phyloP scores from a whole-genome alignment of 768 basidiomycete species.

The Auricularia heimuer region DNA sequence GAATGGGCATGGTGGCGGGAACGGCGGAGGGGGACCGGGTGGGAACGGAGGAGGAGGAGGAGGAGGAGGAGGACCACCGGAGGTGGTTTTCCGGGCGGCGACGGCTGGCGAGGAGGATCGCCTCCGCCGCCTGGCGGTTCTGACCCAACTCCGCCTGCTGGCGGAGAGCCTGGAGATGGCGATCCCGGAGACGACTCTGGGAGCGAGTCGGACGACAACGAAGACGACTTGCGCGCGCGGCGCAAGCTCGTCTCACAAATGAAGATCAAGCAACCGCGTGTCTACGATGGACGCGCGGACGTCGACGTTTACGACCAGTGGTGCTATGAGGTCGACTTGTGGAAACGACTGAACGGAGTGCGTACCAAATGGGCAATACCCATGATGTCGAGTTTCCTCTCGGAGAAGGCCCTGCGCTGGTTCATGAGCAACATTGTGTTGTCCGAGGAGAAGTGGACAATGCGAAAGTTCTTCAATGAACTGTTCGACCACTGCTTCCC shows the following conservation, averaged over 20 bases:
- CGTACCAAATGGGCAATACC: background rate
- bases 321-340: constrained; percentile 1
- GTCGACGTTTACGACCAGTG: constrained; percentile 1
- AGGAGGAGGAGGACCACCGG: background rate
- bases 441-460: constrained; percentile 17
- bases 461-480: constrained; percentile 22
- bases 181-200: too few species aligned
- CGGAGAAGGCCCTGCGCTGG: constrained; percentile 22
- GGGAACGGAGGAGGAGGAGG: background rate
- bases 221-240: too few species aligned
- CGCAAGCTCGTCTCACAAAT: too few species aligned
- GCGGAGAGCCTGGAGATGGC: too few species aligned
- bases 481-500: constrained; percentile 33
- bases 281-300: too few species aligned
- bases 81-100: background rate
- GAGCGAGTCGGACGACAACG: too few species aligned
- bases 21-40: too few species aligned
- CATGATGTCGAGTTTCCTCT: constrained; percentile 16
- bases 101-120: too few species aligned
- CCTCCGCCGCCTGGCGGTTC: too few species aligned
- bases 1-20: too few species aligned
- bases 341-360: background rate
- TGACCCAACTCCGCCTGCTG: too few species aligned
- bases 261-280: too few species aligned
- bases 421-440: constrained; percentile 22